Evolutionary conservation across 2,329 filamentous ascomycete genomes (phyloP), one percentile per base, ranked within the genome.

Genomic region (Kalmusia sp.): DNA sequence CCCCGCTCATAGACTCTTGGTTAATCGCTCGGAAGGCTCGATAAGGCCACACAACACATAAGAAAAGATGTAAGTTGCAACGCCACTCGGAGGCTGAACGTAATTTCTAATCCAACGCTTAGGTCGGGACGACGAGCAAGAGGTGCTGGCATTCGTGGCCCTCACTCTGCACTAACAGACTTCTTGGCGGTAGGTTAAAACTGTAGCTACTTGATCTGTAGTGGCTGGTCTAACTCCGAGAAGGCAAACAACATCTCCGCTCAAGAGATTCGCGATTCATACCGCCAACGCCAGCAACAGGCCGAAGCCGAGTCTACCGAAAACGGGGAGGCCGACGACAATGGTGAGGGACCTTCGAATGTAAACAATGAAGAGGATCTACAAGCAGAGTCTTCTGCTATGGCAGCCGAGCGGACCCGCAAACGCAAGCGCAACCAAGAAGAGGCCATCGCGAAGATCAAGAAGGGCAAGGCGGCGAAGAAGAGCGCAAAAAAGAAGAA

Each of bases 241-340:
- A 52, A 88, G 83, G 85, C 88, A 2, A 87, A 90, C 71, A 91
- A 91, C 64, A 92, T 92, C 60, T 90, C 85, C 19, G 86, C 86
- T 3, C 78, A 79, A 48, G 84, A 87, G 62, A 88, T 88, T 55
- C 80, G 82, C 39, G 76, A 84, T 61, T 84, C 86, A 46, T 84
- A 85, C 65, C 79, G 80, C 55, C 78, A 80, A 50, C 82, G 86
- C 30, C 64, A 81, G 17, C 74, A 76, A 62, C 76, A 82, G 58
- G 79, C 80, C 34, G 76, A 79, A 52, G 73, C 73, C 47, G 76
- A 79, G 44, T 63, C 52, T 21, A 51, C 53, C 27, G 49, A 67
- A 25, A 64, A 69, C 27, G 58, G 64, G 49, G 65, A 63, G 28
- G 64, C 62, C 14, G 68, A 61, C 4, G 75, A 76, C 49, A 77